These are phyloP conservation scores for Cylindrotheca fusiformis DNA, from an alignment of 108 stramenopile genomes.

Conservation along the genomic window DNA sequence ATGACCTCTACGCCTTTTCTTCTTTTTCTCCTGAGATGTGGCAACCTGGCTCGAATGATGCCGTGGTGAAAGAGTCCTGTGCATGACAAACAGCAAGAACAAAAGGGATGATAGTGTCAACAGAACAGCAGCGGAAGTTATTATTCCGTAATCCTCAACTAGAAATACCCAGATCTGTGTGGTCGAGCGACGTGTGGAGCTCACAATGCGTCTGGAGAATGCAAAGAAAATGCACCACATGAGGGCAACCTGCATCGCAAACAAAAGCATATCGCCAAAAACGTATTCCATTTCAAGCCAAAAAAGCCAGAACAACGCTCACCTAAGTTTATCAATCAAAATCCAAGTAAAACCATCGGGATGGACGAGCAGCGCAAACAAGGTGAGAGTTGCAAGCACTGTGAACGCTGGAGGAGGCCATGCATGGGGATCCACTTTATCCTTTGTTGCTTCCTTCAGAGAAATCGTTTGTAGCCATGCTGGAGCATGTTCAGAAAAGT, in stretches of 20 bases:
- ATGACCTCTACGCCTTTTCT: constrained; percentile 38
- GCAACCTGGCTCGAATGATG: background rate
- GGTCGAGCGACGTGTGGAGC: constrained; percentile 26
- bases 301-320: too few relatives aligned
- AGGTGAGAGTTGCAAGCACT: constrained; percentile 46
- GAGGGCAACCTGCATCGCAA: background rate
- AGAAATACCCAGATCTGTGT: constrained; percentile 30
- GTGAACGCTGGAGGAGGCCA: constrained; percentile 59
- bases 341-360: constrained; percentile 76
- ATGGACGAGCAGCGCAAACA: constrained; percentile 62
- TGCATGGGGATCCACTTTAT: constrained; percentile 39
- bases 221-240: constrained; percentile 11
- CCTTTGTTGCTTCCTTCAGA: too few relatives aligned
- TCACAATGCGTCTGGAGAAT: constrained; percentile 11
- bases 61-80: constrained; percentile 33
- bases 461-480: background rate
- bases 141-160: constrained; percentile 44
- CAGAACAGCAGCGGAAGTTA: constrained; percentile 41
- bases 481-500: constrained; percentile 11
- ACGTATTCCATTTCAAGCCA: too few relatives aligned
- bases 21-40: constrained; percentile 17
- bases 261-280: too few relatives aligned
- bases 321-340: constrained; percentile 56
- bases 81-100: constrained; percentile 36
- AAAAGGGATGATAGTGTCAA: constrained; percentile 36